Evolutionary conservation across 176 grass and related monocot genomes (phyloP).

Genomic region (Rhynchospora tenuis): DNA sequence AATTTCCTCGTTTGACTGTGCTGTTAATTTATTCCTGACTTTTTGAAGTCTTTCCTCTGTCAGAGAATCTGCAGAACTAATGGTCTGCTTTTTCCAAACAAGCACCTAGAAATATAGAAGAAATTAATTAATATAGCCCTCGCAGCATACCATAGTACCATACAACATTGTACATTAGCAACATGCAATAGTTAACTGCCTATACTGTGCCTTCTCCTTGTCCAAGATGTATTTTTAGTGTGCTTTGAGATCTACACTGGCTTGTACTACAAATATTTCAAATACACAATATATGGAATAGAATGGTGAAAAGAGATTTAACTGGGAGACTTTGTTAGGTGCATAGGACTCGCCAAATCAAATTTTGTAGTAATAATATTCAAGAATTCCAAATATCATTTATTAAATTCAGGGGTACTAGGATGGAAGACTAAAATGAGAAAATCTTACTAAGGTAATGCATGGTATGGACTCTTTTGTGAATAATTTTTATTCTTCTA

Average conservation of each 20-base stretch:
- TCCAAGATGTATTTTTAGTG: neutral
- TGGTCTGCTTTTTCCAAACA: neutral
- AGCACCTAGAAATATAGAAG: neutral
- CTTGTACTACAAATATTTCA: neutral
- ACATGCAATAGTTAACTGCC: neutral
- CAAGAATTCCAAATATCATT: neutral
- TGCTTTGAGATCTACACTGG: neutral
- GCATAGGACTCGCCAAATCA: neutral
- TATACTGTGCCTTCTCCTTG: neutral
- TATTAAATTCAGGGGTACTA: neutral
- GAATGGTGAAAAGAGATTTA: neutral
- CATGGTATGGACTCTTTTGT: neutral
- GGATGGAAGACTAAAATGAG: neutral
- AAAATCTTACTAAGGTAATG: neutral
- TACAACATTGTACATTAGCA: neutral
- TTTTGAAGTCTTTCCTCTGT: neutral
- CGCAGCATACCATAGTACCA: neutral
- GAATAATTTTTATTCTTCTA: neutral
- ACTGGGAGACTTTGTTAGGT: neutral
- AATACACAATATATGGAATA: neutral
- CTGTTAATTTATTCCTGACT: conserved; percentile 5
- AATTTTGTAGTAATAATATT: neutral
- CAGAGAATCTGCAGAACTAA: neutral
- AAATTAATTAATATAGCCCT: neutral
- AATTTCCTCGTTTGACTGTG: neutral